These are phyloP conservation scores for Rhizophora mangle DNA, from an alignment of 345 rosid genomes.

Conservation along the genomic window DNA sequence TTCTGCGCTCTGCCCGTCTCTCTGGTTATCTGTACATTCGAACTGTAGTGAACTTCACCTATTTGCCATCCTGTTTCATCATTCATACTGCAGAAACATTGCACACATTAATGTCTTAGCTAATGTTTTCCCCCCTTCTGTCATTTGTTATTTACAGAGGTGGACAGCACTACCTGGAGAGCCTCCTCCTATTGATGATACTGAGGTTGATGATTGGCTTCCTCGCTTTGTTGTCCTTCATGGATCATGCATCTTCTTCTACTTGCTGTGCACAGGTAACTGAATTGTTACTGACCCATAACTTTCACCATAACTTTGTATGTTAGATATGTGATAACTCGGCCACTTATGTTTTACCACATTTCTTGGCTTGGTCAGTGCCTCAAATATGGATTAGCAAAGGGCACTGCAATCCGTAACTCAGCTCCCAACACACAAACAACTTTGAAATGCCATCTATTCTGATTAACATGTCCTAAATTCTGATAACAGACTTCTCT, in stretches of 20 bases:
- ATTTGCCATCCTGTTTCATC: not conserved
- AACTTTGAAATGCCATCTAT: too few relatives aligned
- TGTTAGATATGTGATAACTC: not conserved
- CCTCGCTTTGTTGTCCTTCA: conserved; percentile 94
- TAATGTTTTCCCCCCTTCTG: not conserved
- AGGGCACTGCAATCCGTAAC: too few relatives aligned
- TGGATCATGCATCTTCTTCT: conserved; percentile 83
- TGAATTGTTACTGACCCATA: not conserved
- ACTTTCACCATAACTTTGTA: not conserved
- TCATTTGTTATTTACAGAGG: conserved; percentile 45
- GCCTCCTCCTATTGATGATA: conserved; percentile 84
- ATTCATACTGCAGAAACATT: conserved; percentile 17
- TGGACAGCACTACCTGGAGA: conserved; percentile 98
- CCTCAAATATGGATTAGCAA: too few relatives aligned
- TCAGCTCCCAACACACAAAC: too few relatives aligned
- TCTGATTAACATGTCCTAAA: too few relatives aligned
- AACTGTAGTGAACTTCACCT: conserved; percentile 45
- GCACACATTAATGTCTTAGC: not conserved
- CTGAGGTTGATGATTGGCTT: conserved; percentile 97
- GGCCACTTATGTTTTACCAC: not conserved
- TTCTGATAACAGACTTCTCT: too few relatives aligned
- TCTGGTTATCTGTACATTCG: conserved; percentile 82
- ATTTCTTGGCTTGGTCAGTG: not conserved
- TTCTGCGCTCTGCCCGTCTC: conserved; percentile 81
- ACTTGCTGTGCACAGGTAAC: conserved; percentile 68